Base-by-base conservation (phyloP, 1,284 basidiomycete genomes). In the Vanrija sp. region DNA sequence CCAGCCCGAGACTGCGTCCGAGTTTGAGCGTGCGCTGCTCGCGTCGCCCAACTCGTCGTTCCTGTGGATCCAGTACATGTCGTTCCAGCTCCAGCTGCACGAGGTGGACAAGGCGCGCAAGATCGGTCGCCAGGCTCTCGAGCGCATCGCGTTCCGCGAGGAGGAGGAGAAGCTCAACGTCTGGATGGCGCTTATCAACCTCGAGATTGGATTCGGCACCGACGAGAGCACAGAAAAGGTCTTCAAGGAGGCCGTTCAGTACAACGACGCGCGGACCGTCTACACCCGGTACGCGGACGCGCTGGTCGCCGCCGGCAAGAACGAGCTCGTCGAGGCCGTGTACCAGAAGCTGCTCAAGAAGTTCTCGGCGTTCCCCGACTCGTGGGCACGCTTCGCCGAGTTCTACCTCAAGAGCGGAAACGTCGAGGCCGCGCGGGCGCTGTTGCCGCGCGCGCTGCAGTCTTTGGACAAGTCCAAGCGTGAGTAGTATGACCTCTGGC, bases 31-130 rank as follows among this genome's bases (percentile, higher is more conserved):
- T 15, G 78, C 93, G 19, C 82, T 99, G 35, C 81, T 98, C 24
- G 89, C 90, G n/a, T 95, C 94, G 0, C 96, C 96, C 4, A 93
- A 97, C 74, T 97, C 92, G 14, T 98, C 97, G 0, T 97, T 87
- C 77, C 82, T 98, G 39, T 99, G 96, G 96, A 88, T 99, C 58
- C 95, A 97, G 74, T 98, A 95, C 75, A 98, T 99, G 91, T 95
- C 94, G 6, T 96, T 98, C 83, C 90, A 95, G 62, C 80, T 98
- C 5, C 91, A 94, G 64, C 83, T 98, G 15, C 92, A 93, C 41
- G 95, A 99, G 75, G 81, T 98, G 42, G 92, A 94, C 65, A 93
- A 93, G 75, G 96, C 95, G 15, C 84, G 94, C 36, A 84, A 87
- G 68, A 86, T 94, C 45, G 95, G 86, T 16, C 82, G 84, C 49